Base-by-base conservation (phyloP, 768 basidiomycete genomes). In the Trametopsis cervina region DNA sequence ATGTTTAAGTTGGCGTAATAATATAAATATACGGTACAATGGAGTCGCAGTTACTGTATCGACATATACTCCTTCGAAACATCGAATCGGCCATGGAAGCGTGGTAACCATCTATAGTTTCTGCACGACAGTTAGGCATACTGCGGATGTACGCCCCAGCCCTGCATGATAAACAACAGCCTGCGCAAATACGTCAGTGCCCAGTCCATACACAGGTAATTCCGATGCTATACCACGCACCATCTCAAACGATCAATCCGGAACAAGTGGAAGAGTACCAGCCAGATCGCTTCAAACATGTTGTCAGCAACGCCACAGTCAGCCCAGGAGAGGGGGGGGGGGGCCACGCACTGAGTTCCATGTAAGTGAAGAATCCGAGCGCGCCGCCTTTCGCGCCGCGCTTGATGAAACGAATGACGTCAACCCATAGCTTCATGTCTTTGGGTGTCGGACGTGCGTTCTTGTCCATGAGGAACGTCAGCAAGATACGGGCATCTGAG, bases 381-480 rank as follows among this genome's bases (percentile, higher is more conserved):
- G 74, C 71, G 12, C 74, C 71, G 5, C 70, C 69, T 0, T 66
- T 65, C 1, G 74, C 72, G 42, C 74, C 73, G 17, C 66, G 64
- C 63, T 78, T 78, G 57, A 79, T 54, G 59, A 71, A 78, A 17
- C 72, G 67, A 23, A 77, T 60, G 24, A 69, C 64, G 57, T 78
- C 75, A 23, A 80, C 77, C 77, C 77, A 78, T 11, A 77, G 65
- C 59, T 75, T 73, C 76, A 75, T 77, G 54, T 76, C 75, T 43
- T 70, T 69, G 2, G 69, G 63, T 11, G 61, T 51, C 0, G 76
- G 77, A 0, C 73, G 65, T 0, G 76, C 70, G 36, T 57, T 57
- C n/a, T 61, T 50, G 56, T 78, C 74, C 53, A 76, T 63, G 21
- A 78, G 67, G 39, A 77, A 68, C 2, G 69, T 70, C 7, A 76